These are phyloP conservation scores for Globisporangium rhizosaccharum DNA, from an alignment of 352 stramenopile genomes.

Conservation along the genomic window DNA sequence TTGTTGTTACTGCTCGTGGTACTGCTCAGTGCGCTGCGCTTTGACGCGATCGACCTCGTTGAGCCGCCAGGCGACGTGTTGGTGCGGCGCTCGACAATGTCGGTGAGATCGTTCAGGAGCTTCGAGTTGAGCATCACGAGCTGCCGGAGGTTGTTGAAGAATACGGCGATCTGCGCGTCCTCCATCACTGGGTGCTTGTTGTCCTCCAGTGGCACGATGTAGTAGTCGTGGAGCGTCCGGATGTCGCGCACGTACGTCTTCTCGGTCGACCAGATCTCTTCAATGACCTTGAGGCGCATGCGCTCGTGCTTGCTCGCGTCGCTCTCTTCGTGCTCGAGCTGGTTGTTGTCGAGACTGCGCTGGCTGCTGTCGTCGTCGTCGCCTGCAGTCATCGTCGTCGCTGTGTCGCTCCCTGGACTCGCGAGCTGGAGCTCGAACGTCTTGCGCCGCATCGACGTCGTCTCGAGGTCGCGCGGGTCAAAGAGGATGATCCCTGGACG, in stretches of 20 bases:
- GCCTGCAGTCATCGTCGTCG: slow-evolving; percentile 5
- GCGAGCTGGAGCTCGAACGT: slow-evolving; percentile 13
- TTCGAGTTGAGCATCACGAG: slow-evolving; percentile 86
- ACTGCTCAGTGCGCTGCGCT: not conserved
- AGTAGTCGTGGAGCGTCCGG: slow-evolving; percentile 68
- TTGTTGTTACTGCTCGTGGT: slow-evolving; percentile 8
- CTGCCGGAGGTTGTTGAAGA: slow-evolving; percentile 81
- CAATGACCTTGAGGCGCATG: slow-evolving; percentile 49
- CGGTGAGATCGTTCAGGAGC: slow-evolving; percentile 58
- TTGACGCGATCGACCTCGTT: not conserved
- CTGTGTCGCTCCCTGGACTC: slow-evolving; percentile 4
- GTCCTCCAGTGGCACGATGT: slow-evolving; percentile 75
- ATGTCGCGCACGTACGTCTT: slow-evolving; percentile 74
- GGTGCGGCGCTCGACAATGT: slow-evolving; percentile 41
- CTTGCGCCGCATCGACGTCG: not conserved
- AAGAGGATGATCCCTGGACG: slow-evolving; percentile 43
- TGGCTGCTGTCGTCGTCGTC: slow-evolving; percentile 6
- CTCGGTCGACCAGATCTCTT: slow-evolving; percentile 80
- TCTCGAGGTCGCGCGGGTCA: slow-evolving; percentile 37
- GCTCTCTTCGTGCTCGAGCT: slow-evolving; percentile 16
- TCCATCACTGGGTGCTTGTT: slow-evolving; percentile 77
- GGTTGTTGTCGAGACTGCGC: slow-evolving; percentile 12
- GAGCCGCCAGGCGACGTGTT: not conserved
- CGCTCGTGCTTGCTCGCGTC: slow-evolving; percentile 14
- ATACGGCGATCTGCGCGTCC: slow-evolving; percentile 81